phyloP scores from a whole-genome alignment of 2,329 filamentous ascomycete genomes.

The Coniochaeta hoffmannii region DNA sequence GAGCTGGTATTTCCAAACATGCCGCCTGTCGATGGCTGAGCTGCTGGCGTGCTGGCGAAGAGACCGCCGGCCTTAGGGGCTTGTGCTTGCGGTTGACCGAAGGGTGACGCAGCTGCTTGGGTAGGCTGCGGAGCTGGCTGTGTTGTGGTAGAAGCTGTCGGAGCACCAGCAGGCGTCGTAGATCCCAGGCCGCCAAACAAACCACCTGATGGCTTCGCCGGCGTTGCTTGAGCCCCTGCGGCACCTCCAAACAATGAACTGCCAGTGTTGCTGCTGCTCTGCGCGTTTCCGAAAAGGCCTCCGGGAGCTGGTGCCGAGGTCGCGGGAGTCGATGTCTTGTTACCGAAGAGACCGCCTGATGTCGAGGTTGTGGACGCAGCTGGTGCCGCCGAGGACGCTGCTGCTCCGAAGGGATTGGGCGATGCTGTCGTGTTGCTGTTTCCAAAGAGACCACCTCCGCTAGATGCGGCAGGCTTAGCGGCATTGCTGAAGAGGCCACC shows the following conservation, averaged over 20 bases:
- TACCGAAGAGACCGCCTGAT: conserved; percentile 13
- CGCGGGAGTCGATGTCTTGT: conserved; percentile 20
- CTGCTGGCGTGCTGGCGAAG: background rate
- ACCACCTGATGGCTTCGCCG: conserved; percentile 15
- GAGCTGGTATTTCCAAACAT: conserved; percentile 6
- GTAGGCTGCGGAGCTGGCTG: background rate
- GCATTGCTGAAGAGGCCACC: conserved; percentile 20
- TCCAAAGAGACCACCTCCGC: conserved; percentile 2
- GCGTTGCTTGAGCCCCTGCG: conserved; percentile 4
- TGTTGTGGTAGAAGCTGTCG: background rate
- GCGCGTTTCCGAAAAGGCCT: conserved; percentile 23
- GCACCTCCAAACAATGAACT: conserved; percentile 12
- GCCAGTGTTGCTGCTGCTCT: background rate
- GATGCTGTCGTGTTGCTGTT: background rate
- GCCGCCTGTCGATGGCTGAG: background rate
- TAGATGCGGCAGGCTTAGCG: conserved; percentile 6
- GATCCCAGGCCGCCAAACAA: conserved; percentile 5
- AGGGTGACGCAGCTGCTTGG: background rate
- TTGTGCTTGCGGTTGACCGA: background rate
- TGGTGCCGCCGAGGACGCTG: conserved; percentile 17
- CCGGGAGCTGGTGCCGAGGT: conserved; percentile 19
- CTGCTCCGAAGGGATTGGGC: conserved; percentile 4
- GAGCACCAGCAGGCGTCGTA: conserved; percentile 8
- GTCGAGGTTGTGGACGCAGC: conserved; percentile 18
- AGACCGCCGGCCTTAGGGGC: background rate